phyloP scores from a whole-genome alignment of 2,329 filamentous ascomycete genomes.

The Coniella lustricola region DNA sequence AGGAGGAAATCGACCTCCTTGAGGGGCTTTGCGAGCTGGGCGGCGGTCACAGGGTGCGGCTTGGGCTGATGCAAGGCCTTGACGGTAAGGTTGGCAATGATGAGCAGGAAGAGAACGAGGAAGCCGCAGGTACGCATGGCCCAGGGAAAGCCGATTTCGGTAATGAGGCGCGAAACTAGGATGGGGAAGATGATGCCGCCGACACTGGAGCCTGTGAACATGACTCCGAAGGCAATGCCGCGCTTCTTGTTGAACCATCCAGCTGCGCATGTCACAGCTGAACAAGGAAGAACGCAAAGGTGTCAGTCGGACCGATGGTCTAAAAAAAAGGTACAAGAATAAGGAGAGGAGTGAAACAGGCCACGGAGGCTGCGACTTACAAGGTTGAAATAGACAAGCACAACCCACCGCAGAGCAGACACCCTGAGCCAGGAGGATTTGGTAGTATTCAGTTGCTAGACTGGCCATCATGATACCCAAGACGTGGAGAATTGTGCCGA shows the following conservation, averaged over 20 bases:
- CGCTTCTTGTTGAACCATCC: constrained; percentile 20
- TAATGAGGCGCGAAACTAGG: constrained; percentile 22
- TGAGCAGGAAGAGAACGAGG: constrained; percentile 22
- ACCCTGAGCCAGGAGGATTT: constrained; percentile 18
- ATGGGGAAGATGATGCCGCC: constrained; percentile 26
- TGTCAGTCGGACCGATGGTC: background rate
- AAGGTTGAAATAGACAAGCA: constrained; percentile 9
- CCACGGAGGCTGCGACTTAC: background rate
- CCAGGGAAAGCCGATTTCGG: constrained; percentile 22
- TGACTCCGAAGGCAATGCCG: constrained; percentile 21
- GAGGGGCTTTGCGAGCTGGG: constrained; percentile 14
- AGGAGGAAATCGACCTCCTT: constrained; percentile 17
- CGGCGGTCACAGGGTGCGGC: constrained; percentile 7
- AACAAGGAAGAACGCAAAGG: background rate
- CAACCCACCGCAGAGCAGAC: constrained; percentile 16
- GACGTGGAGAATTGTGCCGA: constrained; percentile 41
- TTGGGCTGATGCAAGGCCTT: constrained; percentile 11
- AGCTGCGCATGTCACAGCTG: background rate
- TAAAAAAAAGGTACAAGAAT: background rate
- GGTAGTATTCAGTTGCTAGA: constrained; percentile 24
- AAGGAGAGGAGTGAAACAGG: too few relatives aligned
- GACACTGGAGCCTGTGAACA: constrained; percentile 21
- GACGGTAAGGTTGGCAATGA: constrained; percentile 21
- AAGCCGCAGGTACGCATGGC: constrained; percentile 24
- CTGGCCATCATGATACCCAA: constrained; percentile 50